Conservation (phyloP, 2,329 filamentous ascomycete genomes). For the Aureobasidium sp. region DNA sequence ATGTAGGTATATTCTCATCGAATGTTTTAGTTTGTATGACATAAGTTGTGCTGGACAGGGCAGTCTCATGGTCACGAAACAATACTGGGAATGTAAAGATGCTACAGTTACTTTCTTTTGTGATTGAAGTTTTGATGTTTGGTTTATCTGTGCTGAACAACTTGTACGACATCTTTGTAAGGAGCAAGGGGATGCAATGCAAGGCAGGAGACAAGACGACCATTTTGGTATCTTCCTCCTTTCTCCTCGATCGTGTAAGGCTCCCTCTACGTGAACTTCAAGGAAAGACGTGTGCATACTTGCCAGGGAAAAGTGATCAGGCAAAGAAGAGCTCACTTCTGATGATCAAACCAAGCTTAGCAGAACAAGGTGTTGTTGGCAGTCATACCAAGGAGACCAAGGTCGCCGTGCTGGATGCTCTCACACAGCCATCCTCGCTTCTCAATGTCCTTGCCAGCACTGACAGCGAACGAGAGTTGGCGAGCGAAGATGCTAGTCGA, state of each 20-base stretch:
- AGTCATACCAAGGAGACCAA: constrained; percentile 1
- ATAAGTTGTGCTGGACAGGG: not conserved
- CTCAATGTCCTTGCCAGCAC: not conserved
- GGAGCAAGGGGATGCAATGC: not conserved
- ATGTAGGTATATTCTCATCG: not conserved
- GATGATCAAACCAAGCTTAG: not conserved
- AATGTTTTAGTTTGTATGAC: not conserved
- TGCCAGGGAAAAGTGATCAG: not conserved
- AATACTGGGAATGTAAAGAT: too few relatives aligned
- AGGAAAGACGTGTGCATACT: not conserved
- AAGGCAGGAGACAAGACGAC: not conserved
- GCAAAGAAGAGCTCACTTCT: not conserved
- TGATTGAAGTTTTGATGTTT: not conserved
- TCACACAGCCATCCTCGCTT: not conserved
- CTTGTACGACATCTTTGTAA: not conserved
- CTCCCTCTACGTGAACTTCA: not conserved
- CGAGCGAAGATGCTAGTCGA: not conserved
- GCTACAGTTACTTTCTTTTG: not conserved
- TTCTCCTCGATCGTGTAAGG: not conserved
- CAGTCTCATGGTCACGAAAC: too few relatives aligned
- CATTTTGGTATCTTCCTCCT: not conserved
- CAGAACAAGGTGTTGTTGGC: not conserved
- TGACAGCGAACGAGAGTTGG: not conserved
- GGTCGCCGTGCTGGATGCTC: not conserved
- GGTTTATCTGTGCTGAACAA: not conserved